Evolutionary conservation across 2,329 filamentous ascomycete genomes (phyloP).

Genomic region (Fusarium sp.): DNA sequence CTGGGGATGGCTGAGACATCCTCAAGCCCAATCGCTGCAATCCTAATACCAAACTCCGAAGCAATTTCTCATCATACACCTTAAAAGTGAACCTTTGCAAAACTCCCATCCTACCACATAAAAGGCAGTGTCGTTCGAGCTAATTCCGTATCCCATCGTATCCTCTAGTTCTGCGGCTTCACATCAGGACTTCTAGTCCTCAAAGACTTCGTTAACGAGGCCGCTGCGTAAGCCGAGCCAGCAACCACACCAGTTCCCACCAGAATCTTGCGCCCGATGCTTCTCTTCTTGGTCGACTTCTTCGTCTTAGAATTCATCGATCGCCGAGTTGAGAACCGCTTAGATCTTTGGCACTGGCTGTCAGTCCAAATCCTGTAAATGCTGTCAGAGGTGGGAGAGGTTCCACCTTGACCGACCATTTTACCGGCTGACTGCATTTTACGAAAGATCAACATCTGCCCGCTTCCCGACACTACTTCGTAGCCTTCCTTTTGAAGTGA

Average conservation of each 20-base stretch:
- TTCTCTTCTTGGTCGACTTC: conserved; percentile 52
- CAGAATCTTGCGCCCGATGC: conserved; percentile 60
- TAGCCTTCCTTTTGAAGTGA: conserved; percentile 71
- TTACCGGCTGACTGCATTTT: conserved; percentile 64
- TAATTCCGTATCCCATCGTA: conserved; percentile 1
- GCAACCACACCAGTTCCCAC: conserved; percentile 67
- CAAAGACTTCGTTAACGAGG: conserved; percentile 69
- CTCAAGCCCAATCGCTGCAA: neutral
- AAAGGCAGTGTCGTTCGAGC: neutral
- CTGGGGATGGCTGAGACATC: neutral
- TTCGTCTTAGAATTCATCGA: conserved; percentile 21
- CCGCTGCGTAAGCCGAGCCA: conserved; percentile 67
- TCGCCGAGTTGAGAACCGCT: neutral
- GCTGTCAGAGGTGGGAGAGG: conserved; percentile 73
- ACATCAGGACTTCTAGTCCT: conserved; percentile 56
- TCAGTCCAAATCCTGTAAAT: conserved; percentile 46
- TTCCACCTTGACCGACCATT: conserved; percentile 62
- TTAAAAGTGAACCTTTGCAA: neutral
- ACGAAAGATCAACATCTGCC: conserved; percentile 74
- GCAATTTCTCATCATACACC: neutral
- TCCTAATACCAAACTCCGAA: conserved; percentile 23
- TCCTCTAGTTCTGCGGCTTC: conserved; percentile 40
- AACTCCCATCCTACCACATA: neutral
- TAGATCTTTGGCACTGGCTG: conserved; percentile 33
- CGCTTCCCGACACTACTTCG: conserved; percentile 72